Conservation (phyloP, 2,329 filamentous ascomycete genomes). For the Endoconidiophora laricicola region DNA sequence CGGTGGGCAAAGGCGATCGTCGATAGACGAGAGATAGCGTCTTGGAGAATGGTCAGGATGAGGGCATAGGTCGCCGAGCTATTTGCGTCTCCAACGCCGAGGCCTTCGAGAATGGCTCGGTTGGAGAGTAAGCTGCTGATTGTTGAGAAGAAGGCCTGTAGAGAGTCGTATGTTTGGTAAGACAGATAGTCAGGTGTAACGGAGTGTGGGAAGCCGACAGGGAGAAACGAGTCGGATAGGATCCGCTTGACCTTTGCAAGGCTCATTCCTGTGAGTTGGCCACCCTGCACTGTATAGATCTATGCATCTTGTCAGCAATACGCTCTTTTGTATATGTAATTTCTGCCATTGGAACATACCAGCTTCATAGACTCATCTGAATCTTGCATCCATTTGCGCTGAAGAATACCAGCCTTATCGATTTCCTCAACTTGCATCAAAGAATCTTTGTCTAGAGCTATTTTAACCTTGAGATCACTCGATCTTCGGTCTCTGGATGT, state of each 20-base stretch:
- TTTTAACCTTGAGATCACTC: background rate
- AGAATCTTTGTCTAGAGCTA: background rate
- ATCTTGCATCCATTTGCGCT: constrained; percentile 19
- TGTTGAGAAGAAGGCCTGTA: constrained; percentile 71
- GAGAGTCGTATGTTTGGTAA: constrained; percentile 55
- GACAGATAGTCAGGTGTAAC: constrained; percentile 72
- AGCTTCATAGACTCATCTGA: constrained; percentile 5
- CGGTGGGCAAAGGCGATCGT: constrained; percentile 77
- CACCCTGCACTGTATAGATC: background rate
- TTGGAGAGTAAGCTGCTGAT: constrained; percentile 68
- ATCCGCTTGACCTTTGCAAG: constrained; percentile 14
- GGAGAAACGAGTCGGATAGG: constrained; percentile 57
- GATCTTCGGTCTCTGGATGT: background rate
- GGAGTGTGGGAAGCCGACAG: constrained; percentile 73
- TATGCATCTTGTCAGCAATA: background rate
- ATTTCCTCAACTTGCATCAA: constrained; percentile 21
- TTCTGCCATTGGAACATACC: background rate
- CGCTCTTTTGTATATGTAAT: no score
- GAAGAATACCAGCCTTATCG: constrained; percentile 23
- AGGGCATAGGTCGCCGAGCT: constrained; percentile 68
- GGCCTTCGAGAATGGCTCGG: constrained; percentile 58
- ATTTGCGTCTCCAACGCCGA: constrained; percentile 70
- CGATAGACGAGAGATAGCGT: constrained; percentile 62
- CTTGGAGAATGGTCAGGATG: constrained; percentile 67
- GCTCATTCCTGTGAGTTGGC: background rate